Base-by-base conservation (phyloP, 345 rosid genomes). In the Nephelium lappaceum region DNA sequence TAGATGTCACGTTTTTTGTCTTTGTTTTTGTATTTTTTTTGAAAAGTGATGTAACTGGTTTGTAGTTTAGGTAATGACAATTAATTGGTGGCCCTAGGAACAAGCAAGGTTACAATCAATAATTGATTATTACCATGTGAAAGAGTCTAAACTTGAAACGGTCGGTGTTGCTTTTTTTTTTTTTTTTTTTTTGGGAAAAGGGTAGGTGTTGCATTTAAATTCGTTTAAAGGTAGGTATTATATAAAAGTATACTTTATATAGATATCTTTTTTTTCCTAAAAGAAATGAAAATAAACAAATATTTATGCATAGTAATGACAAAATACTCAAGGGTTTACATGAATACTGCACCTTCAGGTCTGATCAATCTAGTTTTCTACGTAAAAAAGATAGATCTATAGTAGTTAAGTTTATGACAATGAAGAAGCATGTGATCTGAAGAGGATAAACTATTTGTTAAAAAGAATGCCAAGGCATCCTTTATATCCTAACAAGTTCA, bases 401-500 rank as follows among this genome's bases (percentile, higher is more conserved):
- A 31, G 36, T 31, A 31, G 36, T 31, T 31, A 4, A 45, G 51
- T 11, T 45, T 45, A 5, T 45, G 51, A 45, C 51, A 7, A 60
- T 60, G 27, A 60, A 23, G 18, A 60, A 60, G 64, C 3, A 8
- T 21, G 27, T n/a, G 45, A 38, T 41, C 12, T 6, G 23, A 68
- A 42, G 31, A 41, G 55, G 36, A 73, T 11, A 38, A 57, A n/a
- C 36, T 21, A 21, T 23, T 41, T 73, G 21, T 21, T 73, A 0
- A 7, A 58, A 53, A 73, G 36, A 73, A 14, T 57, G 74, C 14
- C 18, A 42, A 41, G 27, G 31, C n/a, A 41, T 11, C 25, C 24
- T 60, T 60, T 8, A n/a, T 43, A 14, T 42, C 78, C 45, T 76
- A 51, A 76, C 15, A 71, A 38, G 23, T 78, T 39, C 69, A 73